Conservation (phyloP, 108 stramenopile species). For the Discostella stelligeroides region DNA sequence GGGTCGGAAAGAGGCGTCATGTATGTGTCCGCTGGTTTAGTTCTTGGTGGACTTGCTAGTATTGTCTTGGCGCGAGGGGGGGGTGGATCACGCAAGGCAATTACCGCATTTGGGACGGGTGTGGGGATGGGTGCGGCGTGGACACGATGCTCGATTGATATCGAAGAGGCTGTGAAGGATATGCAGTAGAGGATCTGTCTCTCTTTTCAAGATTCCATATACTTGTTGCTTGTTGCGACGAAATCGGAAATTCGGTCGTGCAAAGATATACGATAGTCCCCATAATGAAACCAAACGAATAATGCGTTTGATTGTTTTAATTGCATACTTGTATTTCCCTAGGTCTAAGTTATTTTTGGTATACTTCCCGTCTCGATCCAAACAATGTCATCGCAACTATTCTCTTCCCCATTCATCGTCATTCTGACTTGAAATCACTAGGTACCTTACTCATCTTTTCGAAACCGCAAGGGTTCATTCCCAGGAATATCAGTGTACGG, state of each 20-base stretch:
- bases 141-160: conserved; percentile 55
- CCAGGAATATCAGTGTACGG: conserved; percentile 74
- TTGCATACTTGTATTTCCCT: no score
- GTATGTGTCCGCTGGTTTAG: conserved; percentile 51
- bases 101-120: conserved; percentile 52
- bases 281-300: no score
- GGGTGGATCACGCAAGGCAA: conserved; percentile 50
- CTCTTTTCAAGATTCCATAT: no score
- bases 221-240: no score
- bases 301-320: no score
- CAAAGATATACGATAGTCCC: no score
- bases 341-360: no score
- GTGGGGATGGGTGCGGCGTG: conserved; percentile 53
- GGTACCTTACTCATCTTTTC: conserved; percentile 16
- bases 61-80: conserved; percentile 53
- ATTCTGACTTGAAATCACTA: no score
- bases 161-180: conserved; percentile 49
- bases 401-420: no score
- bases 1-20: conserved; percentile 47
- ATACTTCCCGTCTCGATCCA: no score
- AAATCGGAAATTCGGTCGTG: no score
- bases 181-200: conserved; percentile 25
- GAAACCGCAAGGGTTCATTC: conserved; percentile 59
- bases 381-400: no score
- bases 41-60: conserved; percentile 50